These are phyloP conservation scores for Pseudogymnoascus destructans DNA, from an alignment of 2,329 filamentous ascomycete species.

Conservation along the genomic window DNA sequence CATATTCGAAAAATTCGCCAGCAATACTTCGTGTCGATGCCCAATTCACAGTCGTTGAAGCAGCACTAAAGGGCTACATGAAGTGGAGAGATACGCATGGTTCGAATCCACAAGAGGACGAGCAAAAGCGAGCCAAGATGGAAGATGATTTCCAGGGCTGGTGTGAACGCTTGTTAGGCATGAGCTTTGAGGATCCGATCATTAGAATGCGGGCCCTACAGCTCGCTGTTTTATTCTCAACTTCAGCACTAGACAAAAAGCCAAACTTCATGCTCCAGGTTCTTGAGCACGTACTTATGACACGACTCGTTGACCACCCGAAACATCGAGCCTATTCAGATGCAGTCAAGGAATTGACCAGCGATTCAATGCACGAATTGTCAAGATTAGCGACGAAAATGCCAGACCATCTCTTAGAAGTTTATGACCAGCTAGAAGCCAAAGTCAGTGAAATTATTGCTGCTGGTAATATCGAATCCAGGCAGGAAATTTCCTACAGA, in stretches of 20 bases:
- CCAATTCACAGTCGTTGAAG: constrained; percentile 79
- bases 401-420: constrained; percentile 77
- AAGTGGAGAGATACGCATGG: constrained; percentile 54
- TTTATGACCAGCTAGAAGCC: constrained; percentile 75
- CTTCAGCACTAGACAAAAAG: constrained; percentile 63
- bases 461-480: constrained; percentile 62
- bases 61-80: constrained; percentile 74
- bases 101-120: constrained; percentile 35
- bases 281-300: constrained; percentile 79
- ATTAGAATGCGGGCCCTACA: constrained; percentile 73
- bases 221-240: constrained; percentile 73
- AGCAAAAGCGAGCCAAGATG: constrained; percentile 41
- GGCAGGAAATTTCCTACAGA: constrained; percentile 71
- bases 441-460: constrained; percentile 71
- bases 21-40: constrained; percentile 73
- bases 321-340: constrained; percentile 67
- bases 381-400: constrained; percentile 82
- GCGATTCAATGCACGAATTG: constrained; percentile 72
- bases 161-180: constrained; percentile 57
- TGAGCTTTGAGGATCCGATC: constrained; percentile 68
- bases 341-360: constrained; percentile 77
- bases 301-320: constrained; percentile 60
- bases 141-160: constrained; percentile 55
- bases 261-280: constrained; percentile 76
- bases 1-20: constrained; percentile 56